Evolutionary conservation across 2,329 filamentous ascomycete genomes (phyloP).

Genomic region (Geoglossum cookeanum): DNA sequence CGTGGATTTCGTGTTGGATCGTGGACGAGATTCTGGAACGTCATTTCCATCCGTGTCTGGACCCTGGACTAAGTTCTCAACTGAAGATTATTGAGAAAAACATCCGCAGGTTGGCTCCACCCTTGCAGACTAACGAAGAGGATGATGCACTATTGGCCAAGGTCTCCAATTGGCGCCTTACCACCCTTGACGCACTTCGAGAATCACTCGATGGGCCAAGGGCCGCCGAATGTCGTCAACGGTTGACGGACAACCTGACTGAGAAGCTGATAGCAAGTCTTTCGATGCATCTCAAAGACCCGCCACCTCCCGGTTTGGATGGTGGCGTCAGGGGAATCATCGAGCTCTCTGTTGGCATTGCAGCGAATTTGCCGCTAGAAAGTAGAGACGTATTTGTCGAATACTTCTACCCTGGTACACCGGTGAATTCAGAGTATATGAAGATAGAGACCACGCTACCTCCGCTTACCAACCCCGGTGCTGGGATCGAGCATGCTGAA

Average conservation of each 20-base stretch:
- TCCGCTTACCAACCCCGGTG: slow-evolving; percentile 17
- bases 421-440: slow-evolving; percentile 57
- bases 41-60: slow-evolving; percentile 80
- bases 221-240: slow-evolving; percentile 43
- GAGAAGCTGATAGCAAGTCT: slow-evolving; percentile 48
- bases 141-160: slow-evolving; percentile 74
- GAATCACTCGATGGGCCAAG: slow-evolving; percentile 46
- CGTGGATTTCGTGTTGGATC: slow-evolving; percentile 75
- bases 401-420: slow-evolving; percentile 62
- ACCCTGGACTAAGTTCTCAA: slow-evolving; percentile 52
- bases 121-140: slow-evolving; percentile 63
- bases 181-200: slow-evolving; percentile 79
- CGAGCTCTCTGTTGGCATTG: slow-evolving; percentile 72
- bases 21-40: slow-evolving; percentile 80
- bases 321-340: slow-evolving; percentile 84
- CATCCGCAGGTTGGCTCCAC: slow-evolving; percentile 59
- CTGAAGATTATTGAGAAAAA: slow-evolving; percentile 78
- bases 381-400: slow-evolving; percentile 76
- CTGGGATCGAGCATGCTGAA: background rate
- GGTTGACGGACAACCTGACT: slow-evolving; percentile 52
- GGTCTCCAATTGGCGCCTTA: slow-evolving; percentile 80
- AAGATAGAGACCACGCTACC: slow-evolving; percentile 50
- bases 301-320: slow-evolving; percentile 63
- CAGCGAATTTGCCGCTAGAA: slow-evolving; percentile 72
- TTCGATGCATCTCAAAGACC: slow-evolving; percentile 54